Base-by-base conservation (phyloP, 2,329 filamentous ascomycete genomes). In the Nothopassalora personata region DNA sequence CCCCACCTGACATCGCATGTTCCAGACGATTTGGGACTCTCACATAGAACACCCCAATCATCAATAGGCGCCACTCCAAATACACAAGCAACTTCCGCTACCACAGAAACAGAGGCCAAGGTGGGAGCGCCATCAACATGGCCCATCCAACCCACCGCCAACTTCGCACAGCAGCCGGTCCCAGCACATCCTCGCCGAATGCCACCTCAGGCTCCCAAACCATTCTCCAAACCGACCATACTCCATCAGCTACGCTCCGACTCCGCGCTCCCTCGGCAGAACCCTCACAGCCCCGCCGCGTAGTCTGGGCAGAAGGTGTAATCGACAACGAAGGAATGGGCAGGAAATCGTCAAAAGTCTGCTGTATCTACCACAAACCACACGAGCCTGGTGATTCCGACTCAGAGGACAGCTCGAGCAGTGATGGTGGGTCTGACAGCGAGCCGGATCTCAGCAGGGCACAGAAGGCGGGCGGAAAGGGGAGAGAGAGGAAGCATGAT, bases 291-390 rank as follows among this genome's bases (percentile, higher is more conserved):
- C 74, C 78, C 18, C 81, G 87, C 54, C 85, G 85, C 52, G 94
- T 99, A 57, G 87, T 89, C 74, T 99, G 94, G 94, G 91, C 91
- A 6, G 90, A 94, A 70, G 88, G 90, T 70, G 92, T 97, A 6
- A 81, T 99, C 2, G 92, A 99, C 76, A 99, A 99, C 71, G 94
- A 99, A 75, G 91, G 91, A 4, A 82, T 97, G 74, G 91, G 91
- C 7, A 89, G 90, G 75, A 99, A 97, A 78, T 93, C 86, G 64
- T 96, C 90, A 18, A 99, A 99, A 84, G 94, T 97, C n/a, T 99
- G 94, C 82, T 99, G 94, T 75, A 99, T 99, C 74, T 99, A 97
- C 77, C 93, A 97, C 77, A 89, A 89, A 61, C 87, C 91, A 6
- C 89, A 88, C 66, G 84, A 81, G 10, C 86, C 91, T 4, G 91